Conservation (phyloP, 2,329 filamentous ascomycete species). For the Paraconiothyrium sp. region DNA sequence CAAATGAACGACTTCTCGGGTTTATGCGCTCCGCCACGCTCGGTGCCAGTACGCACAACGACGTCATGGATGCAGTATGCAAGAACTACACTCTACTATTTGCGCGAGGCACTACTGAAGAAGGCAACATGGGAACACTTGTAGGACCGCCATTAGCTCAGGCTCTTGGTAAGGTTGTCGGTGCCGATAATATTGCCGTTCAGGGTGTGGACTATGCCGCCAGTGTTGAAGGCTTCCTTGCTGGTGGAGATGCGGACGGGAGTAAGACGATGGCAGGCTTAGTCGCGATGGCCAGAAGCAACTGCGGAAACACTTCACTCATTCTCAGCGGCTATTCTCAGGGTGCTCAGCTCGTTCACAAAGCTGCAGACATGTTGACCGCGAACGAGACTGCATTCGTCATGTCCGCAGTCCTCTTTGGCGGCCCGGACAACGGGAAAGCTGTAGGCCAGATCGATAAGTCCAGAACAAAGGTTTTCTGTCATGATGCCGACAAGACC, state of each 20-base stretch:
- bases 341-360: conserved; percentile 57
- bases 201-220: conserved; percentile 66
- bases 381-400: conserved; percentile 35
- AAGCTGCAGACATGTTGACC: conserved; percentile 50
- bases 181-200: conserved; percentile 57
- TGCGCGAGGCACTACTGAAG: conserved; percentile 62
- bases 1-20: conserved; percentile 3
- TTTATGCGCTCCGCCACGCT: conserved; percentile 5
- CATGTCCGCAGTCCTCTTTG: conserved; percentile 47
- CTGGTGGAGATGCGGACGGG: conserved; percentile 57
- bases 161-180: conserved; percentile 53
- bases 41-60: conserved; percentile 21
- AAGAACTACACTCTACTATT: conserved; percentile 60
- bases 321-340: conserved; percentile 31
- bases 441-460: conserved; percentile 43
- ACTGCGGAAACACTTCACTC: not conserved
- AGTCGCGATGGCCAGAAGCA: conserved; percentile 2
- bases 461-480: conserved; percentile 40
- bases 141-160: conserved; percentile 63
- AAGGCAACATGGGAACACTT: conserved; percentile 61
- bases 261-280: conserved; percentile 54
- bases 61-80: conserved; percentile 38
- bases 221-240: conserved; percentile 55
- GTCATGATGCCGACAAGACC: conserved; percentile 47
- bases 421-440: conserved; percentile 49